phyloP scores from a whole-genome alignment of 805 yeast species.

The Peterozyma toletana region DNA sequence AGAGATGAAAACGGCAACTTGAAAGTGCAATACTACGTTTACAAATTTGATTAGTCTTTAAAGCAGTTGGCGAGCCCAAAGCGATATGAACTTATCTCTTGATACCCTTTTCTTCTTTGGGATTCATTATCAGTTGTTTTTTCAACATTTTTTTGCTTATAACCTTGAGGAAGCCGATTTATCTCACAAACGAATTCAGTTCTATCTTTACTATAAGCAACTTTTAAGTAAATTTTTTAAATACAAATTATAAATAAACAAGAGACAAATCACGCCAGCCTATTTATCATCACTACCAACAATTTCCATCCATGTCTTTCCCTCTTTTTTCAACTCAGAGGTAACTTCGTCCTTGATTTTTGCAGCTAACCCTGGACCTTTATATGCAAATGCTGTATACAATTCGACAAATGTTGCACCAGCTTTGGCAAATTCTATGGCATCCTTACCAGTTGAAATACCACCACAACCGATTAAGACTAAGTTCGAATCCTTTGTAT shows the following conservation, averaged over 20 bases:
- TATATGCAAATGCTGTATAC: slow-evolving; percentile 86
- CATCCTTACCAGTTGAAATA: slow-evolving; percentile 80
- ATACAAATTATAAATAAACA: background rate
- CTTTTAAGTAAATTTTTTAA: background rate
- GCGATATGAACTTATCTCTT: background rate
- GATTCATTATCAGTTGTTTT: background rate
- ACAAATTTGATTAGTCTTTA: slow-evolving; percentile 13
- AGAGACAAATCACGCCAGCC: no score
- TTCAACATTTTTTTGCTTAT: slow-evolving; percentile 4
- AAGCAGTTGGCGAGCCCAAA: no score
- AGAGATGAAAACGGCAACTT: slow-evolving; percentile 36
- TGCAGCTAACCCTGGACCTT: slow-evolving; percentile 80
- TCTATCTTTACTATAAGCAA: no score
- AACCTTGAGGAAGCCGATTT: no score
- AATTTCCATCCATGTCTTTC: slow-evolving; percentile 79
- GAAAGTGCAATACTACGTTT: slow-evolving; percentile 50
- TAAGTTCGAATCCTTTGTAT: slow-evolving; percentile 65
- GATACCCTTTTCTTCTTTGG: background rate
- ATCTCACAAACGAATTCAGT: no score
- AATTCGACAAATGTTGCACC: slow-evolving; percentile 89
- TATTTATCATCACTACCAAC: slow-evolving; percentile 52
- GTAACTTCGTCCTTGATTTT: slow-evolving; percentile 54
- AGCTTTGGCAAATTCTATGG: slow-evolving; percentile 83
- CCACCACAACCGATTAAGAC: slow-evolving; percentile 95
- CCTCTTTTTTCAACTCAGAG: slow-evolving; percentile 57